These are phyloP conservation scores for Citeromyces nyonsensis DNA, from an alignment of 805 yeast genomes.

Conservation along the genomic window DNA sequence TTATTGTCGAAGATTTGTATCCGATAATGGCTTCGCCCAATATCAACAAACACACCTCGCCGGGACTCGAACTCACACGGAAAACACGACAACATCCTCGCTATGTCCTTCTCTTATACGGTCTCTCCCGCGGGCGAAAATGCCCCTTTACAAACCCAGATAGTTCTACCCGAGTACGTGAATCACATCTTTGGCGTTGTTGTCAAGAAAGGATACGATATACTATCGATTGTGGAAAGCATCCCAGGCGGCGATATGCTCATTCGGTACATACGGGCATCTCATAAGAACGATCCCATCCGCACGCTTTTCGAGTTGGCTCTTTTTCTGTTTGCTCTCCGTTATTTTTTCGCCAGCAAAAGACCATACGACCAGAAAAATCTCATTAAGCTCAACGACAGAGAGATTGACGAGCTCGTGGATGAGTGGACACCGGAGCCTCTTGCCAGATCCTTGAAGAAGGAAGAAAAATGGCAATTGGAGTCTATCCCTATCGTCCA, in stretches of 20 bases:
- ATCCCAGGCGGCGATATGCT: constrained; percentile 45
- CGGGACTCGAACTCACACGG: no score
- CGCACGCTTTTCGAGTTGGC: constrained; percentile 72
- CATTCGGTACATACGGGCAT: constrained; percentile 61
- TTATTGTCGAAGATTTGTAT: no score
- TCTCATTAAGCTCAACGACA: constrained; percentile 37
- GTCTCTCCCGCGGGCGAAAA: constrained; percentile 1
- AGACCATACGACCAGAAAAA: constrained; percentile 64
- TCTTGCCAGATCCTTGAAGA: constrained; percentile 38
- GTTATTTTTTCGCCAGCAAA: constrained; percentile 69
- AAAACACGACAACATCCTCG: no score
- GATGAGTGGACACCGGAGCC: constrained; percentile 92
- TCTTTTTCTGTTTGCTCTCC: constrained; percentile 65
- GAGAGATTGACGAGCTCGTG: constrained; percentile 69
- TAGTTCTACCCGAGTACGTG: constrained; percentile 5
- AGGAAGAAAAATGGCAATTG: constrained; percentile 45
- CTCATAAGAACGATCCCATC: constrained; percentile 88
- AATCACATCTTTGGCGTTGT: constrained; percentile 3
- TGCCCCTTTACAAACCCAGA: constrained; percentile 4
- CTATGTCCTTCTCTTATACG: background rate
- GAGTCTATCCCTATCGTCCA: constrained; percentile 46
- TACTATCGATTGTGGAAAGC: constrained; percentile 1
- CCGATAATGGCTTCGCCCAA: no score
- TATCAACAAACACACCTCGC: no score
- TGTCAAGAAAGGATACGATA: constrained; percentile 1